These are phyloP conservation scores for Tetrapisispora taiwanensis DNA, from an alignment of 805 yeast species.

Conservation along the genomic window DNA sequence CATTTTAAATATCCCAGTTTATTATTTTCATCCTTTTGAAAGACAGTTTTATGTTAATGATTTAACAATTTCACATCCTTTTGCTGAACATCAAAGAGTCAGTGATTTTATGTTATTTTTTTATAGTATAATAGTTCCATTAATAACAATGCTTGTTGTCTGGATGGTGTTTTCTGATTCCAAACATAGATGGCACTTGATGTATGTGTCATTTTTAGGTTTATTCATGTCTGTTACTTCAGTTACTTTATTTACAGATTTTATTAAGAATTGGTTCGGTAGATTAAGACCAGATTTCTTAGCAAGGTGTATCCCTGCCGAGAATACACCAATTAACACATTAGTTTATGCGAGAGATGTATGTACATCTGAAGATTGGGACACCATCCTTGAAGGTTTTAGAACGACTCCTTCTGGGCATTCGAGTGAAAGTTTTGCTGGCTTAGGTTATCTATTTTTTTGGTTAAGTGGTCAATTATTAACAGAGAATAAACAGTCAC, in stretches of 20 bases:
- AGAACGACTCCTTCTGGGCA: slow-evolving; percentile 81
- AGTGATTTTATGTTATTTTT: slow-evolving; percentile 43
- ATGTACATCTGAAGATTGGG: slow-evolving; percentile 44
- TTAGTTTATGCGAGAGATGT: slow-evolving; percentile 54
- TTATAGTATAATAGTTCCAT: slow-evolving; percentile 46
- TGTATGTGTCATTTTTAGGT: slow-evolving; percentile 60
- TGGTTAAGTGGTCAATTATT: slow-evolving; percentile 63
- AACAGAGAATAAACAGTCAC: slow-evolving; percentile 38
- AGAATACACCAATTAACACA: slow-evolving; percentile 44
- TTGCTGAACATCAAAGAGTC: slow-evolving; percentile 65
- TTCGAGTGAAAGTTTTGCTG: slow-evolving; percentile 60
- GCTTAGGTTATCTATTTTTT: slow-evolving; percentile 49
- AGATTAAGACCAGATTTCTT: slow-evolving; percentile 88
- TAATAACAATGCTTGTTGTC: slow-evolving; percentile 29
- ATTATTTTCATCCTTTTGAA: slow-evolving; percentile 49
- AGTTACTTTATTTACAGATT: slow-evolving; percentile 57
- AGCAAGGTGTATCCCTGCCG: slow-evolving; percentile 67
- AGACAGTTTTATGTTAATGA: slow-evolving; percentile 73
- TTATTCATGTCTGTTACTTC: slow-evolving; percentile 48
- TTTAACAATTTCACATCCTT: slow-evolving; percentile 70
- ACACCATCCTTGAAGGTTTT: slow-evolving; percentile 53
- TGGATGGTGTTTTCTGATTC: slow-evolving; percentile 31
- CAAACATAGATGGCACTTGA: slow-evolving; percentile 46
- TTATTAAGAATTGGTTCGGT: slow-evolving; percentile 75
- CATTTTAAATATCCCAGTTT: slow-evolving; percentile 27